Conservation (phyloP, 169 alveolate species). For the Neospora caninum region DNA sequence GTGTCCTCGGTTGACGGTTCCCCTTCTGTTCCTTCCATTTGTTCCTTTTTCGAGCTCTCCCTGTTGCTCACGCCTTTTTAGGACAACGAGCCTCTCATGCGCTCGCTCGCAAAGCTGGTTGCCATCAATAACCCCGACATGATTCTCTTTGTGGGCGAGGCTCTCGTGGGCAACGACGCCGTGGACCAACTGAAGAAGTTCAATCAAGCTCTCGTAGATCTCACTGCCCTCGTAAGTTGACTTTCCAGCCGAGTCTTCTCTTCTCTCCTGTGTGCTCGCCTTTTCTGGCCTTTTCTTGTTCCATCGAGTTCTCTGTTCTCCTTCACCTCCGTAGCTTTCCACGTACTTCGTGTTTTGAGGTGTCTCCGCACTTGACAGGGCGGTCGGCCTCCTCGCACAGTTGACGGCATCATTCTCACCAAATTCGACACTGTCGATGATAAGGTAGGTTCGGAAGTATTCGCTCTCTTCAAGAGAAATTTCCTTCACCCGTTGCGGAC, state of each 20-base stretch:
- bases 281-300: not conserved
- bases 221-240: conserved; percentile 28
- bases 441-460: conserved; percentile 38
- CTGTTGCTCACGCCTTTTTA: not conserved
- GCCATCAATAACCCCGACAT: conserved; percentile 97
- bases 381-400: conserved; percentile 89
- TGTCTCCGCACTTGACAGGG: conserved; percentile 24
- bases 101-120: conserved; percentile 95
- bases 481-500: no score
- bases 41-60: not conserved
- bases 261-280: not conserved
- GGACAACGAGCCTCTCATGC: conserved; percentile 99
- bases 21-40: no score
- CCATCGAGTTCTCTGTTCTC: conserved; percentile 28
- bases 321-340: not conserved
- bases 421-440: conserved; percentile 95
- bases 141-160: conserved; percentile 99
- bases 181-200: conserved; percentile 98
- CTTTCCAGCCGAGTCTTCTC: not conserved
- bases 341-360: not conserved
- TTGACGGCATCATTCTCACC: conserved; percentile 99
- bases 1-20: no score
- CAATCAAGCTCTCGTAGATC: conserved; percentile 91
- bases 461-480: not conserved
- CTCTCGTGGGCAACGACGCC: conserved; percentile 99